phyloP scores from a whole-genome alignment of 257 asterid species.

The Solanum chiquidenum region DNA sequence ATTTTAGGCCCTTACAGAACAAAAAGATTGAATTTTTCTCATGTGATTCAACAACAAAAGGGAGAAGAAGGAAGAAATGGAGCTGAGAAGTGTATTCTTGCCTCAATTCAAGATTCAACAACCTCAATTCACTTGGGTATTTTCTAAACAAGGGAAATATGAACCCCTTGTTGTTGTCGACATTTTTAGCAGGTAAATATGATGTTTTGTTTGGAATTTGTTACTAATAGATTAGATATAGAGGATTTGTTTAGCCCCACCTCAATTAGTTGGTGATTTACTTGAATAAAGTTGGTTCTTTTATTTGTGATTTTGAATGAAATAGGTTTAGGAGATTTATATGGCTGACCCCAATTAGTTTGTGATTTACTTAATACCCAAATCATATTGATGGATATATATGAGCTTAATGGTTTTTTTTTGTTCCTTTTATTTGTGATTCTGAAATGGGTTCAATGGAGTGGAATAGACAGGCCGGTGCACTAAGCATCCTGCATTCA shows the following conservation, averaged over 20 bases:
- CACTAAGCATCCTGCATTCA: background rate
- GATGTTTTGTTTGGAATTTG: background rate
- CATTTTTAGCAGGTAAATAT: constrained; percentile 5
- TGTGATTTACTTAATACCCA: background rate
- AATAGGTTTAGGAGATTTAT: background rate
- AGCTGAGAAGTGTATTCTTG: constrained; percentile 43
- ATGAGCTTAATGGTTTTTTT: background rate
- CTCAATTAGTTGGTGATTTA: background rate
- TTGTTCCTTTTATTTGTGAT: background rate
- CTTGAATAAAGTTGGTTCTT: background rate
- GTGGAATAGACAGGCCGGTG: background rate
- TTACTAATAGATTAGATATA: background rate
- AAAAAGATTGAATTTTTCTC: background rate
- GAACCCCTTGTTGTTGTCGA: background rate
- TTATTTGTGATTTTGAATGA: background rate
- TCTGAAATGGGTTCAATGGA: background rate
- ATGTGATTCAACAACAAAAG: constrained; percentile 5
- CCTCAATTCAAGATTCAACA: constrained; percentile 30
- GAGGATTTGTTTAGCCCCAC: background rate
- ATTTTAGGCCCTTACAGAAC: background rate
- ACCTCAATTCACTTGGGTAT: constrained; percentile 14
- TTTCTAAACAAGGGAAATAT: background rate
- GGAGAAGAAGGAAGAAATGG: constrained; percentile 26
- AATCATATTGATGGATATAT: background rate
- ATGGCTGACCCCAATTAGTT: background rate